phyloP scores from a whole-genome alignment of 169 alveolate genomes.

The Cryptosporidium parvum region DNA sequence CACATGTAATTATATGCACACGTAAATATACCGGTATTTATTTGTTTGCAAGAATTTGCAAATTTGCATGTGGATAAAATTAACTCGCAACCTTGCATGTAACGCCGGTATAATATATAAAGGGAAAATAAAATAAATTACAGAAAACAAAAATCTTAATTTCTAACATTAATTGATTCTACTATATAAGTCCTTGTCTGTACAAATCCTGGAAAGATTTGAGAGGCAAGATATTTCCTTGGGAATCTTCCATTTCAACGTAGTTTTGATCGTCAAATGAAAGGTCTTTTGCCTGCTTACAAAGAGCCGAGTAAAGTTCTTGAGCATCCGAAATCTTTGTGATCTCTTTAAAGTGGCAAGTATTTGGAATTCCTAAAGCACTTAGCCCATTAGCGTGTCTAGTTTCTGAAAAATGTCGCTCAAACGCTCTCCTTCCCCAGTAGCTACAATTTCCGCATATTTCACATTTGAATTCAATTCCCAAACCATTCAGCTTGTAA shows the following conservation, averaged over 20 bases:
- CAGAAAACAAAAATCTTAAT: not conserved
- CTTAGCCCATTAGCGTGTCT: constrained; percentile 99
- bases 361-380: constrained; percentile 98
- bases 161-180: not conserved
- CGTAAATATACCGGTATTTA: constrained; percentile 1
- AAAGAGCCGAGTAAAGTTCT: constrained; percentile 41
- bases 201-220: constrained; percentile 92
- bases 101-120: not conserved
- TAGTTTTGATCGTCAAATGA: constrained; percentile 51
- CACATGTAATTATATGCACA: constrained; percentile 1
- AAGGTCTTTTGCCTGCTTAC: constrained; percentile 33
- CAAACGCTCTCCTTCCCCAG: constrained; percentile 99
- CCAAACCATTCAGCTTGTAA: constrained; percentile 98
- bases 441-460: constrained; percentile 99
- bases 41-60: not conserved
- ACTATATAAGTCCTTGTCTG: constrained; percentile 91
- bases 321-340: constrained; percentile 91
- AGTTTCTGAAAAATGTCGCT: constrained; percentile 98
- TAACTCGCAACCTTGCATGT: not conserved
- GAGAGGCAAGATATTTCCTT: constrained; percentile 95
- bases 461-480: constrained; percentile 98
- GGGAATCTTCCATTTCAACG: constrained; percentile 96
- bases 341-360: constrained; percentile 96
- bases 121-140: not conserved
- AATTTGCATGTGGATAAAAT: not conserved